Evolutionary conservation across 371 early-diverging fungal species (phyloP).

Genomic region (Mortierella sp.): DNA sequence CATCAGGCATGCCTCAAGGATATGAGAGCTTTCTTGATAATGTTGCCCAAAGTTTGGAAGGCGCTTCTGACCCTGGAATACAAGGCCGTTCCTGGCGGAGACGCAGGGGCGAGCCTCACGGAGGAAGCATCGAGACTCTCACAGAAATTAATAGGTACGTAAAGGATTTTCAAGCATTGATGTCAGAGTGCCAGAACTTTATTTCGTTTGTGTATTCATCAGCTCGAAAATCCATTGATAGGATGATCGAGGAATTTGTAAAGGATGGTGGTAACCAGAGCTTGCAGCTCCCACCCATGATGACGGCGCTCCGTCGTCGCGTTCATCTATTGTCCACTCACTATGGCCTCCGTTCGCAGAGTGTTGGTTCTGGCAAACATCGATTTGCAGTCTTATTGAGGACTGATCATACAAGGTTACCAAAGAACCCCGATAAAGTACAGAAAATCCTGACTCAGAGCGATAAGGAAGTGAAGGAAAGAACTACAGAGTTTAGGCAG

Average conservation of each 20-base stretch:
- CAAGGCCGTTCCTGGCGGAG: background rate
- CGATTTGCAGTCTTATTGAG: conserved; percentile 59
- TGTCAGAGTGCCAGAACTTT: background rate
- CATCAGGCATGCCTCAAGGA: conserved; percentile 14
- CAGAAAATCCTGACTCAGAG: background rate
- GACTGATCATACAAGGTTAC: conserved; percentile 60
- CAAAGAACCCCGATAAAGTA: conserved; percentile 10
- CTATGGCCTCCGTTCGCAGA: conserved; percentile 64
- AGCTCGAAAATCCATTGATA: background rate
- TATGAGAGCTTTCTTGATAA: conserved; percentile 1
- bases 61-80: background rate
- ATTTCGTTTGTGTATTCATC: background rate
- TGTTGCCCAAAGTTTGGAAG: background rate
- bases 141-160: conserved; percentile 30
- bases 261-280: background rate
- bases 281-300: conserved; percentile 64
- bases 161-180: background rate
- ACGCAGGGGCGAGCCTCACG: conserved; percentile 19
- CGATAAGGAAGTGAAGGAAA: background rate
- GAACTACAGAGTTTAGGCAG: background rate
- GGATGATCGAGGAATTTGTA: conserved; percentile 31
- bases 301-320: conserved; percentile 59
- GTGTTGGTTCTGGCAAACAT: conserved; percentile 58
- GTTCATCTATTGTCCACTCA: conserved; percentile 61
- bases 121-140: conserved; percentile 23